A percentile compares a stretch with the other conserved stretches of the same genome.
phyloP scores from a whole-genome alignment of 495 filamentous ascomycete genomes.

The Clohesyomyces aquaticus region DNA sequence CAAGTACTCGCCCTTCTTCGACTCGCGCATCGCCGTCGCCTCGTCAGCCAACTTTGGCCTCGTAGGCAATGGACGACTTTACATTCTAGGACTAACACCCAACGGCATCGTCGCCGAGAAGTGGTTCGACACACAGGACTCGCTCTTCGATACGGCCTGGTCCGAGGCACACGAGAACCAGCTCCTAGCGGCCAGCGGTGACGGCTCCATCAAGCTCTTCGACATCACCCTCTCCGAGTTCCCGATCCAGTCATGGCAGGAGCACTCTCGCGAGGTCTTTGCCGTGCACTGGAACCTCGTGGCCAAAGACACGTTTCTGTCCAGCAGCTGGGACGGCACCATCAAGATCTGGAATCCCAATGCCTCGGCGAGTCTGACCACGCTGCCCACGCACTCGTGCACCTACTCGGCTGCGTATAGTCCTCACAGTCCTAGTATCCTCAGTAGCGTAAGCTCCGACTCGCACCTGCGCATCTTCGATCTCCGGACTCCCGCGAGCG shows the following conservation, averaged over 20 bases:
- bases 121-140: conserved; percentile 95
- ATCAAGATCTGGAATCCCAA: conserved; percentile 89
- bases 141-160: conserved; percentile 91
- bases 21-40: conserved; percentile 86
- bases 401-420: conserved; percentile 85
- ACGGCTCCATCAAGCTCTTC: conserved; percentile 93
- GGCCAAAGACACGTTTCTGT: conserved; percentile 86
- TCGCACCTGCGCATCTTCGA: conserved; percentile 88
- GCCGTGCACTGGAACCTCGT: conserved; percentile 89
- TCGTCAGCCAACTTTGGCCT: conserved; percentile 91
- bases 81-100: conserved; percentile 75
- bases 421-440: conserved; percentile 74
- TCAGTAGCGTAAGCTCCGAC: conserved; percentile 83
- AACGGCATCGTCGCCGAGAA: conserved; percentile 83
- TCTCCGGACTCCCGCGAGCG: conserved; percentile 76
- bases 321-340: conserved; percentile 90
- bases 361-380: conserved; percentile 69
- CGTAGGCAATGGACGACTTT: conserved; percentile 91
- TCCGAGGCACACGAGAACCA: conserved; percentile 95
- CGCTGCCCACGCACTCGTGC: conserved; percentile 85
- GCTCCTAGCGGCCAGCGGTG: conserved; percentile 80
- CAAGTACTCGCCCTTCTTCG: conserved; percentile 98
- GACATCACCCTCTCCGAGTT: conserved; percentile 77
- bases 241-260: conserved; percentile 84
- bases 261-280: conserved; percentile 91